Base-by-base conservation (phyloP, 208 protist genomes). In the Leishmania braziliensis region DNA sequence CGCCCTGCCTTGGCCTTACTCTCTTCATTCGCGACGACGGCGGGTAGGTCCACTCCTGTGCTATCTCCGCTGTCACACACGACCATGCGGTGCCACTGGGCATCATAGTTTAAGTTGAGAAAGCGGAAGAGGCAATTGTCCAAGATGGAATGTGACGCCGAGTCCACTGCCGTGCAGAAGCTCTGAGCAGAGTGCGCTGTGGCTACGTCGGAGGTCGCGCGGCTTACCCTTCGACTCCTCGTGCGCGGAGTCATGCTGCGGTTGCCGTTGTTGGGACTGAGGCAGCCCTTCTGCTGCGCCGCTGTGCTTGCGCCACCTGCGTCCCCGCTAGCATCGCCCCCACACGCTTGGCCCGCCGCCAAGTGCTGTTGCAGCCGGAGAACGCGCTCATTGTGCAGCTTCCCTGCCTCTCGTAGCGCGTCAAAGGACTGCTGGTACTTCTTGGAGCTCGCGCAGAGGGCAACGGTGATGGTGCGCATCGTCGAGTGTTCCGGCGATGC, bases 391-490 rank as follows among this genome's bases (percentile, higher is more conserved):
- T 88, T 92, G 78, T 90, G 86, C 29, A 69, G 62, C 68, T 86
- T 81, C 12, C 86, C 84, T 29, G 80, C 84, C 9, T 39, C 58
- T 16, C 79, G 77, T 10, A 97, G 84, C 6, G 88, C 87, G 46
- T 94, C 89, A 70, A 96, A 95, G 26, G 92, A 97, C 65, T 96
- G 94, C 29, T 80, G 70, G 75, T 97, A 89, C 80, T 97, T 97
- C 56, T 90, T 91, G 14, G 86, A 84, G 43, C 89, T 94, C 12
- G 90, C 91, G 69, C 92, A 97, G 5, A 95, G 54, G 2, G 88
- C 92, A 50, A 97, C 82, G 9, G 81, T 88, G 79, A 89, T 81
- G 46, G 56, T 72, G 76, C 58, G 76, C 69, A 56, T 56, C 58
- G 76, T 50, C 53, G 56, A 14, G 2, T 5, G 33, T 76, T 50